Percentiles rank a stretch among this genome's conserved stretches.
These are phyloP conservation scores for Rhodotorula babjevae DNA, from an alignment of 768 basidiomycete genomes.

Conservation along the genomic window DNA sequence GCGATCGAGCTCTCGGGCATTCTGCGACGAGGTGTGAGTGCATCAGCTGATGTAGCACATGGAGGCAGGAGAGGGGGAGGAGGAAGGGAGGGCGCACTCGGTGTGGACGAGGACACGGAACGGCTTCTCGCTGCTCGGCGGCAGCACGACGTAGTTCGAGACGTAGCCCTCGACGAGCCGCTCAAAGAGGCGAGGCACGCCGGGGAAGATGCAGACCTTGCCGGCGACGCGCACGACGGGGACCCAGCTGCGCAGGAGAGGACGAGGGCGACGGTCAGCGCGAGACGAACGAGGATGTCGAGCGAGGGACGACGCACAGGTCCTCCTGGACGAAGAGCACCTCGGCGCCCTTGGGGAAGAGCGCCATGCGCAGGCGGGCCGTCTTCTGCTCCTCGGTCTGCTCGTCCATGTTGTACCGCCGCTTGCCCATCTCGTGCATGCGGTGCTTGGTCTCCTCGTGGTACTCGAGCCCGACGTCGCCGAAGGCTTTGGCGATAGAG, in stretches of 20 bases:
- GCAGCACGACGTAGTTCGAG: conserved; percentile 70
- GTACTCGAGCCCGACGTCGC: conserved; percentile 59
- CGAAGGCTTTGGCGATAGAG: conserved; percentile 79
- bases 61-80: neutral
- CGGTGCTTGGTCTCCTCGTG: conserved; percentile 67
- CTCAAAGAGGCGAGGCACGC: conserved; percentile 59
- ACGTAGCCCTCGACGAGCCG: conserved; percentile 45
- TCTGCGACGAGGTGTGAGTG: conserved; percentile 48
- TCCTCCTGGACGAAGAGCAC: conserved; percentile 71
- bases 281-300: conserved; percentile 57
- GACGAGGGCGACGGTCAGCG: neutral
- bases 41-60: neutral
- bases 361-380: conserved; percentile 81
- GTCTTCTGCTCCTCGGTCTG: conserved; percentile 70
- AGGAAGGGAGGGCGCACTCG: conserved; percentile 51
- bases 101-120: conserved; percentile 79
- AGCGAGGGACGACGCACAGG: conserved; percentile 50
- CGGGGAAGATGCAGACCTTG: conserved; percentile 86
- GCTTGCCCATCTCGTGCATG: conserved; percentile 61
- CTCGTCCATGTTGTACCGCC: conserved; percentile 56
- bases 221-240: conserved; percentile 80
- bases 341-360: conserved; percentile 72
- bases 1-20: conserved; percentile 77
- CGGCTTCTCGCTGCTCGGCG: conserved; percentile 67
- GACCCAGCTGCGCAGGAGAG: conserved; percentile 47